These are phyloP conservation scores for Lachnellula hyalina DNA, from an alignment of 2,329 filamentous ascomycete species.

Conservation along the genomic window DNA sequence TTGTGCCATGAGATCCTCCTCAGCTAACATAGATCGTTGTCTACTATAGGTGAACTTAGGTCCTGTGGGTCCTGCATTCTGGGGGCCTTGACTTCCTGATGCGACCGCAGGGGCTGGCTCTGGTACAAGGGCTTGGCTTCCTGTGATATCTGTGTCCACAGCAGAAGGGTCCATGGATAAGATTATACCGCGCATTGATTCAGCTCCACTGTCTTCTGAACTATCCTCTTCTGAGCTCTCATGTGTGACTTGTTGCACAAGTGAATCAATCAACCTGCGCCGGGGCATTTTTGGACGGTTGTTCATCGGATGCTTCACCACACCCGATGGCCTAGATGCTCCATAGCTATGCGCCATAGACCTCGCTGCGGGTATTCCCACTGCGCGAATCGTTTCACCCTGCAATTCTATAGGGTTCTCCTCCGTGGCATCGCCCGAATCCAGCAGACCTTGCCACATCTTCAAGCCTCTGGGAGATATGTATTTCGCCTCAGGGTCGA, in stretches of 20 bases:
- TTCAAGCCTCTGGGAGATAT: slow-evolving; percentile 25
- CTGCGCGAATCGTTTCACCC: not conserved
- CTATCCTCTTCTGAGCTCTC: slow-evolving; percentile 10
- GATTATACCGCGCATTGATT: not conserved
- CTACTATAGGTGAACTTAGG: slow-evolving; percentile 31
- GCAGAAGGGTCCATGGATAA: not conserved
- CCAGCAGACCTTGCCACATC: slow-evolving; percentile 27
- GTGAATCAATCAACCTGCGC: slow-evolving; percentile 30
- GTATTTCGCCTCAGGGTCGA: slow-evolving; percentile 8
- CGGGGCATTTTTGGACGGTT: slow-evolving; percentile 15
- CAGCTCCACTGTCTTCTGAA: slow-evolving; percentile 3
- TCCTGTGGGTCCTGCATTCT: slow-evolving; percentile 26
- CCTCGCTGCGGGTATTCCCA: not conserved
- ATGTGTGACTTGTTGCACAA: slow-evolving; percentile 25
- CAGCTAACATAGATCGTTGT: slow-evolving; percentile 31
- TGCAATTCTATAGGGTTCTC: not conserved
- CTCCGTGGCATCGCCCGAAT: slow-evolving; percentile 10
- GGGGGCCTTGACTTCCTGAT: slow-evolving; percentile 24
- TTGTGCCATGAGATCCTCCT: slow-evolving; percentile 29
- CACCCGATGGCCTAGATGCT: slow-evolving; percentile 7
- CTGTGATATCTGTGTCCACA: slow-evolving; percentile 3
- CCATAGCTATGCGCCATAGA: not conserved
- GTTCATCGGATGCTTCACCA: slow-evolving; percentile 15
- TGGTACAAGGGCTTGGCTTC: slow-evolving; percentile 15
- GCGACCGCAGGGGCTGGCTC: slow-evolving; percentile 6